Evolutionary conservation across 106 monocot genomes (phyloP), one percentile per base, ranked within the genome.

Genomic region (Allium fistulosum): DNA sequence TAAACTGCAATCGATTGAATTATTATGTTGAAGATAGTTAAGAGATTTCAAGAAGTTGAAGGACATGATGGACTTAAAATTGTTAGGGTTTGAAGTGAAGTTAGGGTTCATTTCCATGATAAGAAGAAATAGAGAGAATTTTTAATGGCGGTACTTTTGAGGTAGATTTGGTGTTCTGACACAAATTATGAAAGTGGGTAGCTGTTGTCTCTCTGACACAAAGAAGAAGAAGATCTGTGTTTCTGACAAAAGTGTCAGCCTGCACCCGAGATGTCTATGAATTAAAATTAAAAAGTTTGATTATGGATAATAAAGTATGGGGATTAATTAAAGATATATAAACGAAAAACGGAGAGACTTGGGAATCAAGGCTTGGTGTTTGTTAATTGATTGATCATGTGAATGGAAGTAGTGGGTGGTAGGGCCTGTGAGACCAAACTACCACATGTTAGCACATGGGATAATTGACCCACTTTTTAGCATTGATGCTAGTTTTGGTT

Each of bases 401-500:
- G 59, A 58, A 12, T 17, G 59, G 3, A 49, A 26, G 48, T 63
- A 26, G 48, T 63, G 63, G 73, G 57, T 57, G 65, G 57, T 65
- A 13, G 65, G 73, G 65, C 65, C 65, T 48, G 52, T 17, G 63
- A 17, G n/a, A 51, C 56, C 73, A 65, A 73, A 63, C 63, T 62
- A 73, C 73, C 73, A 73, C 73, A 73, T 73, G 73, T 65, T 4
- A 15, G 73, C 73, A 73, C 73, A 65, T 73, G 72, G 72, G 48
- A 6, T 13, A 61, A 72, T 52, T 53, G 72, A 72, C 72, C 72
- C 72, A 63, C 72, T 52, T 52, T 64, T 2, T 22, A 10, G 8
- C 14, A 9, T 4, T 62, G 61, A 61, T 45, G 45, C 37, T 37
- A 37, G 37, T 37, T 37, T 37, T 37, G 37, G 37, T 37, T 37